Evolutionary conservation across 306 rosid species (phyloP).

Genomic region (Vigna radiata): DNA sequence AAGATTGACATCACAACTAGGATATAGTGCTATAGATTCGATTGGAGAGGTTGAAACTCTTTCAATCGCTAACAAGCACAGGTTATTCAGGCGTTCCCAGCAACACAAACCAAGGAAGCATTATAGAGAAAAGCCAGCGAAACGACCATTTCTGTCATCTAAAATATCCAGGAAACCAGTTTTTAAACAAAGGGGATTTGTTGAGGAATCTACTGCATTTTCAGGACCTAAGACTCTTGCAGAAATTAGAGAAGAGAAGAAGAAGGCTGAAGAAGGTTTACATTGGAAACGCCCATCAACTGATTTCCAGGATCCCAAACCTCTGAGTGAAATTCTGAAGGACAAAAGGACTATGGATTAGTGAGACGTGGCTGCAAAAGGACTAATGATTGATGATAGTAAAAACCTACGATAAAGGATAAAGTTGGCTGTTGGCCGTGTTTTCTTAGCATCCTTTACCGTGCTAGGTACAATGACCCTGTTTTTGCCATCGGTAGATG

Average conservation of each 20-base stretch:
- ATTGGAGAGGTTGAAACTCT: constrained; percentile 45
- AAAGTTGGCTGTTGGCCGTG: constrained; percentile 21
- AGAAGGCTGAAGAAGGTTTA: constrained; percentile 46
- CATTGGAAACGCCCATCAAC: constrained; percentile 37
- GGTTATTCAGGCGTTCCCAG: constrained; percentile 52
- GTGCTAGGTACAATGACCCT: constrained; percentile 34
- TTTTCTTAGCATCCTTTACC: constrained; percentile 31
- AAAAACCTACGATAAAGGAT: constrained; percentile 20
- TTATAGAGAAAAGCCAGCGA: constrained; percentile 48
- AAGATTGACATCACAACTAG: constrained; percentile 61
- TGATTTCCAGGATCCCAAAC: constrained; percentile 72
- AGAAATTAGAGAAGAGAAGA: constrained; percentile 75
- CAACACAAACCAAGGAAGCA: constrained; percentile 56
- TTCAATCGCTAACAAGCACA: constrained; percentile 47
- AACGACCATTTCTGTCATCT: constrained; percentile 47
- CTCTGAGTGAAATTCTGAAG: constrained; percentile 68
- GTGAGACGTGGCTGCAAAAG: constrained; percentile 35
- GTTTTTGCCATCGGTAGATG: constrained; percentile 12
- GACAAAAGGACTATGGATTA: constrained; percentile 54
- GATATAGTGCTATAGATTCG: constrained; percentile 47
- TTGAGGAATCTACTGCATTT: constrained; percentile 50
- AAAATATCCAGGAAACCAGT: constrained; percentile 54
- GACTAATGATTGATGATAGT: constrained; percentile 11
- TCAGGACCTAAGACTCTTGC: constrained; percentile 79
- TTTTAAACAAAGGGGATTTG: constrained; percentile 46